A percentile compares a stretch with the other conserved stretches of the same genome.
Evolutionary conservation across 2,329 filamentous ascomycete genomes (phyloP).

Genomic region (Pseudonectria foliicola): DNA sequence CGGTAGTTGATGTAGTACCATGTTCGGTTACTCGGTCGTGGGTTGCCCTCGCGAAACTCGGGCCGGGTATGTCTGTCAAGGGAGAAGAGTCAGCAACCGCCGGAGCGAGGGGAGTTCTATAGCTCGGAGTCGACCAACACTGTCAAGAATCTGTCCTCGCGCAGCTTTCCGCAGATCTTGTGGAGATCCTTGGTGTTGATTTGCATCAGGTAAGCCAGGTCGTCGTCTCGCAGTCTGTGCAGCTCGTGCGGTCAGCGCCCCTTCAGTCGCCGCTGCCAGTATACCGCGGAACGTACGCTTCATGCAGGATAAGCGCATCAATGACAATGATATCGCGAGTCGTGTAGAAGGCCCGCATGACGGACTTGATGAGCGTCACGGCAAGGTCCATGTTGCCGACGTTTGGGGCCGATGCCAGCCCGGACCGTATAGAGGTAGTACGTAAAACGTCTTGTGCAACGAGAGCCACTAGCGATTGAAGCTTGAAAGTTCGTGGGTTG

Average conservation of each 20-base stretch:
- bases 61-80: slow-evolving; percentile 51
- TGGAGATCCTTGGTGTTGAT: slow-evolving; percentile 90
- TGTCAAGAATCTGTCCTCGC: slow-evolving; percentile 77
- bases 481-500: too few species aligned
- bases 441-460: neutral
- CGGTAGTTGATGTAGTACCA: slow-evolving; percentile 98
- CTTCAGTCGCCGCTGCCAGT: slow-evolving; percentile 1
- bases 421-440: slow-evolving; percentile 1
- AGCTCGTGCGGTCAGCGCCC: slow-evolving; percentile 57
- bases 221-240: slow-evolving; percentile 78
- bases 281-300: slow-evolving; percentile 47
- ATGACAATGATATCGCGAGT: slow-evolving; percentile 78
- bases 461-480: too few species aligned
- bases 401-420: neutral
- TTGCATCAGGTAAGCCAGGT: slow-evolving; percentile 77
- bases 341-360: slow-evolving; percentile 79
- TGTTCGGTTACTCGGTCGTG: slow-evolving; percentile 74
- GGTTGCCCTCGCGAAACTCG: slow-evolving; percentile 73
- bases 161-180: slow-evolving; percentile 77
- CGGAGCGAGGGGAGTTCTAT: neutral
- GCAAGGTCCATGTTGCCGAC: slow-evolving; percentile 42
- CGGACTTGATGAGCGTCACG: slow-evolving; percentile 78
- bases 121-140: slow-evolving; percentile 48
- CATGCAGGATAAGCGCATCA: slow-evolving; percentile 81
- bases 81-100: slow-evolving; percentile 36